Evolutionary conservation across 306 rosid species (phyloP).

Genomic region (Cercis canadensis): DNA sequence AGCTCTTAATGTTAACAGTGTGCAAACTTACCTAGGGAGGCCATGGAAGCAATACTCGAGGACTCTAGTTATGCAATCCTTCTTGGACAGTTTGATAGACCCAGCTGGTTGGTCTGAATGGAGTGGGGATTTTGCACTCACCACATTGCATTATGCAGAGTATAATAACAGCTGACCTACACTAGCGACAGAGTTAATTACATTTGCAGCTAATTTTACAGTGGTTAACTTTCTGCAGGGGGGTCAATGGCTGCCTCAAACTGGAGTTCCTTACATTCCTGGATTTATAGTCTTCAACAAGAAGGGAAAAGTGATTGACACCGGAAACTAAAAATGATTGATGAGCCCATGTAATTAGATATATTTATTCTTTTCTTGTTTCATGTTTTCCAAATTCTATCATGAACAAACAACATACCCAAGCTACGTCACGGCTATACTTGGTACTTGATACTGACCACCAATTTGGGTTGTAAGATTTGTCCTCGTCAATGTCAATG

Average conservation of each 20-base stretch:
- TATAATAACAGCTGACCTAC: conserved; percentile 49
- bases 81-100: conserved; percentile 44
- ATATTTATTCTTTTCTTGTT: not conserved
- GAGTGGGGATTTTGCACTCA: conserved; percentile 62
- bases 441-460: too few relatives aligned
- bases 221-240: conserved; percentile 48
- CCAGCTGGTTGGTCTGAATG: conserved; percentile 60
- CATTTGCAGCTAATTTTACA: conserved; percentile 54
- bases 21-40: conserved; percentile 60
- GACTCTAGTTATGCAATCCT: conserved; percentile 55
- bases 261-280: conserved; percentile 54
- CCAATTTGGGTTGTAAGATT: not conserved
- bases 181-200: conserved; percentile 44
- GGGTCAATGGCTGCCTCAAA: conserved; percentile 53
- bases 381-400: too few relatives aligned
- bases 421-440: too few relatives aligned
- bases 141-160: conserved; percentile 59
- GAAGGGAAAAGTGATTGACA: not conserved
- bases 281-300: not conserved
- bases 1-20: conserved; percentile 19
- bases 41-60: conserved; percentile 66
- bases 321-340: not conserved
- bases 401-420: too few relatives aligned
- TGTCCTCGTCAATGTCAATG: not conserved
- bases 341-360: too few relatives aligned